Evolutionary conservation across 2,329 filamentous ascomycete species (phyloP).

Genomic region (Scedosporium apiospermum): DNA sequence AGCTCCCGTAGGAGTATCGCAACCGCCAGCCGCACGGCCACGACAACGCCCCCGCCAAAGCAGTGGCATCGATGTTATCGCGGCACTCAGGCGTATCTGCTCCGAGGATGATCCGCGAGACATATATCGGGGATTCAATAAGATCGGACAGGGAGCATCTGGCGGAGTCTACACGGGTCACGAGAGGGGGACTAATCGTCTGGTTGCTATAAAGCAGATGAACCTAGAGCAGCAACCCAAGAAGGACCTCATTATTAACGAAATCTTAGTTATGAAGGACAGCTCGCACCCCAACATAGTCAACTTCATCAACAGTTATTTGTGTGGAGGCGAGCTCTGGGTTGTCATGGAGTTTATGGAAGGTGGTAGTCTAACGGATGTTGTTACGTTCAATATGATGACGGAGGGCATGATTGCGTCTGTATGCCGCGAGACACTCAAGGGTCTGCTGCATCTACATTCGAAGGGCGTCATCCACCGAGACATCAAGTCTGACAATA

Average conservation of each 20-base stretch:
- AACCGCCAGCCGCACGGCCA: constrained; percentile 48
- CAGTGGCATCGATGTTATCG: constrained; percentile 71
- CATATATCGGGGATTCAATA: constrained; percentile 78
- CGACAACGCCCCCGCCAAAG: constrained; percentile 73
- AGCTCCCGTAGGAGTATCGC: constrained; percentile 21
- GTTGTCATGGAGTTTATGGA: constrained; percentile 99
- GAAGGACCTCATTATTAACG: constrained; percentile 98
- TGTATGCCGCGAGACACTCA: constrained; percentile 86
- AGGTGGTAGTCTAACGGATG: constrained; percentile 91
- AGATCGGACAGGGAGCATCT: constrained; percentile 95
- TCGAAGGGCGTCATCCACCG: constrained; percentile 97
- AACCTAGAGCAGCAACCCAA: constrained; percentile 97
- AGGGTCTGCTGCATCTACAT: constrained; percentile 87
- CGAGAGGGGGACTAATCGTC: constrained; percentile 70
- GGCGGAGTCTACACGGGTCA: constrained; percentile 92
- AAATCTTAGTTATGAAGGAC: constrained; percentile 98
- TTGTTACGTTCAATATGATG: constrained; percentile 99
- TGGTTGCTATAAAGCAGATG: constrained; percentile 99
- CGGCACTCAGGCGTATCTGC: constrained; percentile 79
- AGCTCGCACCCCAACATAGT: constrained; percentile 98
- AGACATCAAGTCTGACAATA: constrained; percentile 99
- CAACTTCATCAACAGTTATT: constrained; percentile 96
- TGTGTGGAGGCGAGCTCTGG: constrained; percentile 86
- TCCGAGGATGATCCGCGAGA: constrained; percentile 81
- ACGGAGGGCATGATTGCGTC: constrained; percentile 94